These are phyloP conservation scores for Ajuga reptans DNA, from an alignment of 305 asterid genomes.

Conservation along the genomic window DNA sequence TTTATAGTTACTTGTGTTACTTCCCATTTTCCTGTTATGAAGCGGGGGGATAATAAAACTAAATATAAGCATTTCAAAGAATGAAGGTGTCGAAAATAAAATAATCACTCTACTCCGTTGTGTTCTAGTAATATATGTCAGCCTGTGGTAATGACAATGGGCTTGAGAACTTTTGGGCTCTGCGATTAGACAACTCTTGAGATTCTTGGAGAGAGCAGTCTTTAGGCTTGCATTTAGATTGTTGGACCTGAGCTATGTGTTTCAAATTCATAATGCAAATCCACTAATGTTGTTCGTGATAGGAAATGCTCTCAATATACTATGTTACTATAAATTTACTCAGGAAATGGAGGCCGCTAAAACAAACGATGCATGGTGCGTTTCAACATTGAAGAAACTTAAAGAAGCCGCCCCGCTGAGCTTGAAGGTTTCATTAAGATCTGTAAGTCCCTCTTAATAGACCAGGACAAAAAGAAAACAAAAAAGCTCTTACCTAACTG, in stretches of 20 bases:
- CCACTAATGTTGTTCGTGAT: background rate
- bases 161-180: background rate
- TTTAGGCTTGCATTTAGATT: background rate
- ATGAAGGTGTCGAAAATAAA: background rate
- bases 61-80: background rate
- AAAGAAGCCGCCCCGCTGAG: slow-evolving; percentile 73
- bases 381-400: slow-evolving; percentile 56
- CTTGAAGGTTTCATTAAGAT: slow-evolving; percentile 83
- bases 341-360: slow-evolving; percentile 70
- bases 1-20: background rate
- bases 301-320: too few relatives aligned
- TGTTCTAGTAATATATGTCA: background rate
- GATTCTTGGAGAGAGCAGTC: background rate
- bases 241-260: background rate
- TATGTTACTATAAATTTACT: slow-evolving; percentile 1
- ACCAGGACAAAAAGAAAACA: too few relatives aligned
- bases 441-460: slow-evolving; percentile 72
- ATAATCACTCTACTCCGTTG: background rate
- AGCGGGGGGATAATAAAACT: background rate
- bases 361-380: slow-evolving; percentile 62
- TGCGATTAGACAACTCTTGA: background rate
- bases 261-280: background rate
- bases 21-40: background rate
- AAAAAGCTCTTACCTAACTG: slow-evolving; percentile 7
- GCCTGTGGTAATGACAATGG: background rate